Percentiles rank a stretch among this genome's conserved stretches.
phyloP scores from a whole-genome alignment of 805 yeast species.

The Hanseniaspora vineae region DNA sequence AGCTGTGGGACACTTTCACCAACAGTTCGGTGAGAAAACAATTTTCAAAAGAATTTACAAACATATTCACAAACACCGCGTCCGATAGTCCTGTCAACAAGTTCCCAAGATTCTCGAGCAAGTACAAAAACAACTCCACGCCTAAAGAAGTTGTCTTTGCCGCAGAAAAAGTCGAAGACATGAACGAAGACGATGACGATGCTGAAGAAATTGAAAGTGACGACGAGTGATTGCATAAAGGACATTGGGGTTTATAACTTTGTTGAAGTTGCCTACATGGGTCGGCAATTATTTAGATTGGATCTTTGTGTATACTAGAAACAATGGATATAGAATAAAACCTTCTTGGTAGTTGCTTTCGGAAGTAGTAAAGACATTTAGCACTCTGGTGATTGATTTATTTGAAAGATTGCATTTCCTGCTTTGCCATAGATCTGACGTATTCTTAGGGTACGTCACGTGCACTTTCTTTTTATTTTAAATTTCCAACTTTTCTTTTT shows the following conservation, averaged over 20 bases:
- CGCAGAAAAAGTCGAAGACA: slow-evolving; percentile 46
- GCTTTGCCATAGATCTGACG: too few relatives aligned
- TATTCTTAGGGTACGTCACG: too few relatives aligned
- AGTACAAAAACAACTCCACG: slow-evolving; percentile 37
- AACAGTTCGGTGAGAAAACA: slow-evolving; percentile 65
- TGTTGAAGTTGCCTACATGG: too few relatives aligned
- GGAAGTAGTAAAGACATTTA: too few relatives aligned
- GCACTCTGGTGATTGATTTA: too few relatives aligned
- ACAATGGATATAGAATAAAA: too few relatives aligned
- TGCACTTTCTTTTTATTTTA: too few relatives aligned
- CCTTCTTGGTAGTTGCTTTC: too few relatives aligned
- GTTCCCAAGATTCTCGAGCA: slow-evolving; percentile 59
- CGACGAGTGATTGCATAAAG: background rate
- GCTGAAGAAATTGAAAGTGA: slow-evolving; percentile 31
- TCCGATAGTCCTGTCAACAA: slow-evolving; percentile 35
- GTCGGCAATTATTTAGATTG: too few relatives aligned
- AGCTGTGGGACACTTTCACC: slow-evolving; percentile 85
- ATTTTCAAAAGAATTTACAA: slow-evolving; percentile 45
- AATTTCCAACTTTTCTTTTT: too few relatives aligned
- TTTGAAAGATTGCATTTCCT: too few relatives aligned
- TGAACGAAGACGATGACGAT: slow-evolving; percentile 47
- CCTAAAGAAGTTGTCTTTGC: slow-evolving; percentile 42
- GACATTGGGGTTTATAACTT: background rate
- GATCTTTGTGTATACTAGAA: too few relatives aligned
- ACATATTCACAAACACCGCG: slow-evolving; percentile 32